Conservation (phyloP, 306 rosid species). For the Pachyrhizus erosus region DNA sequence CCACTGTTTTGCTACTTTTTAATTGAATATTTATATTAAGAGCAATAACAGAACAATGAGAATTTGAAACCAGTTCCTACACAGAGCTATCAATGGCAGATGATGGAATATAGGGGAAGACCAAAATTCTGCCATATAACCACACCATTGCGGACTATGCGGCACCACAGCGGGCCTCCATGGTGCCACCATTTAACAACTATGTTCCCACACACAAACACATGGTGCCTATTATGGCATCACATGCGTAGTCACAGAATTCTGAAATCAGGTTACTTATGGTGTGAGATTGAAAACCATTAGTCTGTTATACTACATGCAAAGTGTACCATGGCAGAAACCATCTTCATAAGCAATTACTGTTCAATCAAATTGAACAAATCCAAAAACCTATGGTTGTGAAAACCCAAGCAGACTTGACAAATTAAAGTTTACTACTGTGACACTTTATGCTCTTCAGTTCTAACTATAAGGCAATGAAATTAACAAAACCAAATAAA, state of each 20-base stretch:
- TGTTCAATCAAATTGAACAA: not conserved
- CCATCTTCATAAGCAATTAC: not conserved
- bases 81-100: too few species aligned
- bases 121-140: too few species aligned
- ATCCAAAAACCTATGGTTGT: too few species aligned
- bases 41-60: not conserved
- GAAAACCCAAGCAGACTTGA: not conserved
- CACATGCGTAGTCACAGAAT: not conserved
- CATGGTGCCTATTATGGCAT: not conserved
- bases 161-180: too few species aligned
- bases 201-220: not conserved
- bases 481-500: constrained; percentile 7
- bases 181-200: too few species aligned
- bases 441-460: not conserved
- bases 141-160: too few species aligned
- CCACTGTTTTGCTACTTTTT: not conserved
- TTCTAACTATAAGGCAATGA: not conserved
- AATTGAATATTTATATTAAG: not conserved
- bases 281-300: not conserved
- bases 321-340: not conserved
- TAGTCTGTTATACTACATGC: not conserved
- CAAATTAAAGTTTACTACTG: not conserved
- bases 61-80: not conserved
- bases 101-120: too few species aligned
- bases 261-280: not conserved